phyloP scores from a whole-genome alignment of 1,284 basidiomycete genomes.

The Cutaneotrichosporon sp. region DNA sequence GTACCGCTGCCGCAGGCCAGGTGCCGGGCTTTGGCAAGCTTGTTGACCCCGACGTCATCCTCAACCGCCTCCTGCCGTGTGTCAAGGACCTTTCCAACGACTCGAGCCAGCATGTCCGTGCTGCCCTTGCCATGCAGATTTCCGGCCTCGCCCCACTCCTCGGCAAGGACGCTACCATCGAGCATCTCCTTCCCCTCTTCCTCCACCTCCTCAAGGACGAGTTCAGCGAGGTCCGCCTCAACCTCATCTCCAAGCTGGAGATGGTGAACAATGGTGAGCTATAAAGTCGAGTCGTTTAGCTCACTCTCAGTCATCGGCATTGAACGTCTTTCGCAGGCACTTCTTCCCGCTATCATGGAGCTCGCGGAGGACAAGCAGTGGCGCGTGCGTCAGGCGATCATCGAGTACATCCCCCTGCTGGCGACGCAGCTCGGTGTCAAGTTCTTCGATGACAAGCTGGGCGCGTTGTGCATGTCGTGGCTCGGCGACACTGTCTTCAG shows the following conservation, averaged over 20 bases:
- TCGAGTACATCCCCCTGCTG: slow-evolving; percentile 95
- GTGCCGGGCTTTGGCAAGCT: slow-evolving; percentile 96
- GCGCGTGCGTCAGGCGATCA: slow-evolving; percentile 99
- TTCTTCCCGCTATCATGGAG: slow-evolving; percentile 96
- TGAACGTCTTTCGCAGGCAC: slow-evolving; percentile 87
- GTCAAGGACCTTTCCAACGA: slow-evolving; percentile 93
- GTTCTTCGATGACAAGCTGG: slow-evolving; percentile 98
- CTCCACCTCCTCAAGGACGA: slow-evolving; percentile 96
- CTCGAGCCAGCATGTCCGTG: slow-evolving; percentile 92
- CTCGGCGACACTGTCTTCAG: slow-evolving; percentile 97
- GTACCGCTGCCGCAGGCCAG: slow-evolving; percentile 92
- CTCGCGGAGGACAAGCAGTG: slow-evolving; percentile 99
- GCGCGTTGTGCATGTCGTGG: slow-evolving; percentile 98
- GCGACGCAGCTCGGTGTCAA: slow-evolving; percentile 93
- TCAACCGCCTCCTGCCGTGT: slow-evolving; percentile 90
- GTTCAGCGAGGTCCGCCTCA: slow-evolving; percentile 95
- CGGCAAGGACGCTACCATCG: slow-evolving; percentile 90
- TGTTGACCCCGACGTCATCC: slow-evolving; percentile 88
- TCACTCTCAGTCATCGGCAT: slow-evolving; percentile 92
- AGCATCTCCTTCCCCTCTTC: slow-evolving; percentile 95
- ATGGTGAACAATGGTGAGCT: slow-evolving; percentile 68
- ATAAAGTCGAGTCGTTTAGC: no score
- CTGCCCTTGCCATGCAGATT: slow-evolving; percentile 93
- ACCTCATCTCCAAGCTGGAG: slow-evolving; percentile 98
- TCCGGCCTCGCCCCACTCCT: slow-evolving; percentile 94